Conservation (phyloP, 1,139 yeast genomes). For the Taphrina populina region DNA sequence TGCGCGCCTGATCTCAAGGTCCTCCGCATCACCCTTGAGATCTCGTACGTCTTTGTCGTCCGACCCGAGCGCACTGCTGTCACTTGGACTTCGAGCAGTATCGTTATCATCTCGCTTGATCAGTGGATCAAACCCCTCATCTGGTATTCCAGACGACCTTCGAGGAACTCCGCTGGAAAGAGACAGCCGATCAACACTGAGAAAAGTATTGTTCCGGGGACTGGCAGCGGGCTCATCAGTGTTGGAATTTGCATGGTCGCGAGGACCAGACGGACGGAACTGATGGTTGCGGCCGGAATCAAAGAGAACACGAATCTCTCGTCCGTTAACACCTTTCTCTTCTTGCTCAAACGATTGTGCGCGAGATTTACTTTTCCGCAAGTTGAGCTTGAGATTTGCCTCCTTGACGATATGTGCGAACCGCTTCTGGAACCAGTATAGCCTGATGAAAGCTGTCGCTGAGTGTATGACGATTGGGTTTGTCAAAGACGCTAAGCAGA, state of each 20-base stretch:
- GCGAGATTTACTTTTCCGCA: conserved; percentile 66
- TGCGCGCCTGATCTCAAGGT: background rate
- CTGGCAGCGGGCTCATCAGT: background rate
- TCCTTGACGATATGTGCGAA: conserved; percentile 66
- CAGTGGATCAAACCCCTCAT: background rate
- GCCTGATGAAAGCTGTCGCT: conserved; percentile 69
- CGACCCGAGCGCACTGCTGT: background rate
- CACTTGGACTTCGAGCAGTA: background rate
- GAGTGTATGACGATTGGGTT: conserved; percentile 92
- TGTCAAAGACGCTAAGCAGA: conserved; percentile 60
- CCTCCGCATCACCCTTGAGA: background rate
- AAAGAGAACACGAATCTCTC: conserved; percentile 35
- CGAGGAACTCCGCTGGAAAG: conserved; percentile 2
- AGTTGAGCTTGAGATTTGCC: conserved; percentile 70
- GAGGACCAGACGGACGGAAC: background rate
- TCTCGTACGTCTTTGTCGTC: background rate
- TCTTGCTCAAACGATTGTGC: conserved; percentile 22
- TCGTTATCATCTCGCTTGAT: background rate
- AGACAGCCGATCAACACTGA: background rate
- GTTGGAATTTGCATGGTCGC: background rate
- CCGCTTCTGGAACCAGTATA: conserved; percentile 85
- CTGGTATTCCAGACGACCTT: background rate
- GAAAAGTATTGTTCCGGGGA: background rate
- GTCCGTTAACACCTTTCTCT: conserved; percentile 35
- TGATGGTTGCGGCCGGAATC: conserved; percentile 22